Percentiles rank a stretch among this genome's conserved stretches.
Evolutionary conservation across 1,284 basidiomycete genomes (phyloP).

Genomic region (Earliella scabrosa): DNA sequence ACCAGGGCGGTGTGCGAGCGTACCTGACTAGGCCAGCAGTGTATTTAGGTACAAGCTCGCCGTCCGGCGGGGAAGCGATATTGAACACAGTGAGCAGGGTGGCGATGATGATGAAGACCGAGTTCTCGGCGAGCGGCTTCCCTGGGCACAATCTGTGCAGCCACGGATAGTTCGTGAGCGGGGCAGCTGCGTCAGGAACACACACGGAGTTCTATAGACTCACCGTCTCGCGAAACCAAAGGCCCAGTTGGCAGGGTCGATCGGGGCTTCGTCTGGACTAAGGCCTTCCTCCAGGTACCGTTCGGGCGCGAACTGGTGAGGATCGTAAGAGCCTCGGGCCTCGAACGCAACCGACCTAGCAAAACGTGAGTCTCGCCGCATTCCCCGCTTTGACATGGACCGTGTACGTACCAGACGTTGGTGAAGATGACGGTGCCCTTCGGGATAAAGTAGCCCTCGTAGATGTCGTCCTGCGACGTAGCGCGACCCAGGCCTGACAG

Average conservation of each 20-base stretch:
- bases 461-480: slow-evolving; percentile 20
- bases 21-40: slow-evolving; percentile 23
- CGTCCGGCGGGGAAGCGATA: slow-evolving; percentile 19
- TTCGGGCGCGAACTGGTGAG: slow-evolving; percentile 31
- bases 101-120: slow-evolving; percentile 29
- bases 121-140: slow-evolving; percentile 28
- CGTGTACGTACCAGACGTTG: slow-evolving; percentile 20
- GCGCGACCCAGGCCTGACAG: slow-evolving; percentile 16
- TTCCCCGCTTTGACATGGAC: not conserved
- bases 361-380: not conserved
- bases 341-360: slow-evolving; percentile 30
- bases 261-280: not conserved
- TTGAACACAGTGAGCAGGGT: slow-evolving; percentile 29
- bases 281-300: slow-evolving; percentile 22
- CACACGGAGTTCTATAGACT: no score
- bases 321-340: slow-evolving; percentile 25
- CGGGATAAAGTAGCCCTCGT: slow-evolving; percentile 23
- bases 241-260: slow-evolving; percentile 18
- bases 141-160: slow-evolving; percentile 31
- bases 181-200: no score
- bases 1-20: no score
- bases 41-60: slow-evolving; percentile 5
- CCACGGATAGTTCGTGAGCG: not conserved
- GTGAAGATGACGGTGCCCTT: slow-evolving; percentile 23
- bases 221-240: slow-evolving; percentile 29